Base-by-base conservation (phyloP, 371 early-diverging fungal genomes). In the Lichtheimia ornata region DNA sequence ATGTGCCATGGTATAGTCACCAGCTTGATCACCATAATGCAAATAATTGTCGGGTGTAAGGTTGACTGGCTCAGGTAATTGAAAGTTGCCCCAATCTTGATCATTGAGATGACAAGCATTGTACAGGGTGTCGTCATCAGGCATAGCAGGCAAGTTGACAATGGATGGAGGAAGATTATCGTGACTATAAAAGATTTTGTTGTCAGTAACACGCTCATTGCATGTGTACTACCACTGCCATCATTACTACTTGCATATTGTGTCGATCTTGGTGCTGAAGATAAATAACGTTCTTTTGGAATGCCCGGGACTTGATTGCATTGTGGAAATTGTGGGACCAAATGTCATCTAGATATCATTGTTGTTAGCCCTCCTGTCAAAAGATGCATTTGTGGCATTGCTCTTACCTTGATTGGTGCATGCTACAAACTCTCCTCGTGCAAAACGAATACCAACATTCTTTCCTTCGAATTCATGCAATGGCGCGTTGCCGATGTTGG, bases 241-340 rank as follows among this genome's bases (percentile, higher is more conserved):
- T 45, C 15, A 45, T 13, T 13, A 18, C 12, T 28, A 49, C 70
- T 72, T 69, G 74, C 77, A 78, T 75, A 42, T 75, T 73, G 27
- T 78, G 79, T 3, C 58, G 65, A 47, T 62, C 66, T 51, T 78
- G 79, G 40, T 68, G 64, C 53, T 78, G 79, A 4, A 71, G 52
- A 64, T 78, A 78, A 25, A 78, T 78, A 7, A 64, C 59, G 22
- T 66, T 67, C 41, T 75, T 68, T 52, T 70, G 40, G 53, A 78
- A 78, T 0, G 60, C 71, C 50, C 59, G 69, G 5, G 79, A 75
- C 50, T 78, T 71, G n/a, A 78, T 62, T 11, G 79, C 79, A 61
- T 78, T 78, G 14, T 71, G 71, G 61, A 78, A 78, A 27, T 75
- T 75, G 54, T 73, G 72, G 5, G 79, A 78, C 79, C 79, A 78